These are phyloP conservation scores for Viridothelium virens DNA, from an alignment of 495 filamentous ascomycete species.

Conservation along the genomic window DNA sequence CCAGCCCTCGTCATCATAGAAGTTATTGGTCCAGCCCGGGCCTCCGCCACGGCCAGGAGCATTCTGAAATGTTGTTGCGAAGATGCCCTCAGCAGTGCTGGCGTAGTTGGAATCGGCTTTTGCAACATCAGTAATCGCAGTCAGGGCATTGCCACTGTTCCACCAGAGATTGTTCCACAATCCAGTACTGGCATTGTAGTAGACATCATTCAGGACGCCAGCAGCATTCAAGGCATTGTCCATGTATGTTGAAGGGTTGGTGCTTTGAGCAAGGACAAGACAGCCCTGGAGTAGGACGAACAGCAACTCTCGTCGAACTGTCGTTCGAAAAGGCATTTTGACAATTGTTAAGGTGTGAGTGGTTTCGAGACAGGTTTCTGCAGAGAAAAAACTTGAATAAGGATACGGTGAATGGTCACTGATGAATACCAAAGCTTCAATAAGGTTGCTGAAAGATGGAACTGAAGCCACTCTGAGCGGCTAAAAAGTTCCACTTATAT, in stretches of 20 bases:
- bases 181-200: slow-evolving; percentile 27
- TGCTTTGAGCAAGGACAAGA: background rate
- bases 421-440: too few relatives aligned
- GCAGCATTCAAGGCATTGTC: slow-evolving; percentile 13
- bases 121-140: slow-evolving; percentile 24
- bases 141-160: slow-evolving; percentile 66
- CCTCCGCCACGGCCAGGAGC: slow-evolving; percentile 38
- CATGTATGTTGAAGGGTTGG: background rate
- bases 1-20: slow-evolving; percentile 37
- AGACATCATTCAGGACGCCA: slow-evolving; percentile 15
- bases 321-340: background rate
- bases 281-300: background rate
- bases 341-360: background rate
- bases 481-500: too few relatives aligned
- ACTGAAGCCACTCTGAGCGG: too few relatives aligned
- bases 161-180: slow-evolving; percentile 52
- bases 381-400: background rate
- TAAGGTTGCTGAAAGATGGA: too few relatives aligned
- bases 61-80: slow-evolving; percentile 41
- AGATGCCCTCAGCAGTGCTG: slow-evolving; percentile 25
- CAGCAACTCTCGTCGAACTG: background rate
- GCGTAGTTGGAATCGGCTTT: slow-evolving; percentile 2
- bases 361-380: background rate
- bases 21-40: slow-evolving; percentile 27
- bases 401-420: too few relatives aligned